Percentiles rank a stretch among this genome's conserved stretches.
These are phyloP conservation scores for Gremmenia infestans DNA, from an alignment of 2,329 filamentous ascomycete genomes.

Conservation along the genomic window DNA sequence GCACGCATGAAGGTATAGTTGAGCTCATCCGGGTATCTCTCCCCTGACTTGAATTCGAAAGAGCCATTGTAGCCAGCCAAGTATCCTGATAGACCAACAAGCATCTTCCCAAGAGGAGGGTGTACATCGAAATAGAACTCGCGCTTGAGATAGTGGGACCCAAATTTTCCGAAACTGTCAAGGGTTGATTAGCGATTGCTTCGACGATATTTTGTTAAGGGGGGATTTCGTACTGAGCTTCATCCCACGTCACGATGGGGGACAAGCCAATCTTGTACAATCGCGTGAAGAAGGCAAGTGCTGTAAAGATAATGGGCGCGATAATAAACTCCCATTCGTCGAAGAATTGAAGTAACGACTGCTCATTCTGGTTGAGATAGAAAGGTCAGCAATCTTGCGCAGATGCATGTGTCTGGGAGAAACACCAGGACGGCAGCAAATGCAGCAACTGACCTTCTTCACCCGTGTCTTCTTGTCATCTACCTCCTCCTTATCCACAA, in stretches of 20 bases:
- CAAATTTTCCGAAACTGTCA: conserved; percentile 86
- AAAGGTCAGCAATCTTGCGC: conserved; percentile 19
- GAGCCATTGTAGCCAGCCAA: conserved; percentile 97
- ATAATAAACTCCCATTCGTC: conserved; percentile 59
- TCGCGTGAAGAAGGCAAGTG: conserved; percentile 60
- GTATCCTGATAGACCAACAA: conserved; percentile 93
- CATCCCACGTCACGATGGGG: conserved; percentile 70
- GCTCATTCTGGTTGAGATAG: conserved; percentile 35
- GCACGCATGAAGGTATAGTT: conserved; percentile 98
- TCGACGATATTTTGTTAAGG: conserved; percentile 22
- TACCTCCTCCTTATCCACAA: conserved; percentile 36
- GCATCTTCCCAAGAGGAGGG: conserved; percentile 95
- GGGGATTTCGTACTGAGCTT: conserved; percentile 57
- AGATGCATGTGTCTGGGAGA: neutral
- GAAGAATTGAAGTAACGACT: conserved; percentile 57
- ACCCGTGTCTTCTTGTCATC: conserved; percentile 56
- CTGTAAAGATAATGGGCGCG: conserved; percentile 56
- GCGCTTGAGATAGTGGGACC: conserved; percentile 96
- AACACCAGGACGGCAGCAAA: neutral
- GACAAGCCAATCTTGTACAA: conserved; percentile 68
- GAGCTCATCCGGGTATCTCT: conserved; percentile 87
- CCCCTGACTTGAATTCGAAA: conserved; percentile 98
- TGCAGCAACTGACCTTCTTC: conserved; percentile 45
- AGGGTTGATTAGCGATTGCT: conserved; percentile 9
- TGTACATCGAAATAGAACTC: conserved; percentile 99